These are phyloP conservation scores for Alternaria panax DNA, from an alignment of 2,329 filamentous ascomycete genomes.

Conservation along the genomic window DNA sequence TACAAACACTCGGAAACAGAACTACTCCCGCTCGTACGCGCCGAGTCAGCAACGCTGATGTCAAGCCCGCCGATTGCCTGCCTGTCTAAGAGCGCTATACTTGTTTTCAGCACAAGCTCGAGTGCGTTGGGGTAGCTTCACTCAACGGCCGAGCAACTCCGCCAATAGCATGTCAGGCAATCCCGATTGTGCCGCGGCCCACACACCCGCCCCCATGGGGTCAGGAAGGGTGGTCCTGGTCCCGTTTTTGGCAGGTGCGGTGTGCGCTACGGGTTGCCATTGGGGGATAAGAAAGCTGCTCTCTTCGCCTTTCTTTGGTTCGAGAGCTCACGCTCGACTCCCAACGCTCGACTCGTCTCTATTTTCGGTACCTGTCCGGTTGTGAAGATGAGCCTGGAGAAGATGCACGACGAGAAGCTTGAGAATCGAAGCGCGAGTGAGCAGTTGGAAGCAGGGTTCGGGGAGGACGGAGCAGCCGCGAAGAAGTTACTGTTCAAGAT, in stretches of 20 bases:
- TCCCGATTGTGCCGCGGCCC: neutral
- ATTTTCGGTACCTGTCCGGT: neutral
- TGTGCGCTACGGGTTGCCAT: neutral
- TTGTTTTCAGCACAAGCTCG: constrained; percentile 2
- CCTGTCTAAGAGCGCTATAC: neutral
- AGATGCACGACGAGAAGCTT: constrained; percentile 38
- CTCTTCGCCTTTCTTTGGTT: neutral
- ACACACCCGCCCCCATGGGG: constrained; percentile 6
- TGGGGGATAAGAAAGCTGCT: neutral
- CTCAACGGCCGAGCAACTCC: neutral
- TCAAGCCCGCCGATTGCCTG: neutral
- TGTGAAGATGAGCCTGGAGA: constrained; percentile 17
- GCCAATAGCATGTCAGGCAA: neutral
- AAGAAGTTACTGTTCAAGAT: constrained; percentile 60
- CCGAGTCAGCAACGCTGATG: neutral
- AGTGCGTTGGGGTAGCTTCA: neutral
- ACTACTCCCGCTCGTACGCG: neutral
- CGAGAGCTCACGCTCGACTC: neutral
- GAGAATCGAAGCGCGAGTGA: constrained; percentile 24
- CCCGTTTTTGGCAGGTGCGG: neutral
- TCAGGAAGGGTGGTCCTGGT: neutral
- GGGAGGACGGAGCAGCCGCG: constrained; percentile 18
- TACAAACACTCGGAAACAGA: constrained; percentile 1
- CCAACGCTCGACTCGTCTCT: neutral
- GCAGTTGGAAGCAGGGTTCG: constrained; percentile 28